Conservation (phyloP, 768 basidiomycete species). For the Termitomyces sp. region DNA sequence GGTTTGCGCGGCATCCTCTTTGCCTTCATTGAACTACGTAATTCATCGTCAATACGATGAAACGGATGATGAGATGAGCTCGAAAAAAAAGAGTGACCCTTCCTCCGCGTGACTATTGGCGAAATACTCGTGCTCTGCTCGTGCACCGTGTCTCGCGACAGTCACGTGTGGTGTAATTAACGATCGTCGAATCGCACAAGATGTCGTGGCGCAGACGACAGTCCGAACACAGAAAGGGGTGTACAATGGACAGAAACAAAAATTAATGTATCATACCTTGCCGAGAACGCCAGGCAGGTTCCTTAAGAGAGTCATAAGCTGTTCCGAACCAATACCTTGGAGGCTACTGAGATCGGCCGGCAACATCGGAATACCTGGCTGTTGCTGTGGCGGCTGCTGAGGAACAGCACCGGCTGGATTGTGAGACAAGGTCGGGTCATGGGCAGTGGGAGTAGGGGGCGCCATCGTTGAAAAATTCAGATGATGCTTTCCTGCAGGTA, state of each 20-base stretch:
- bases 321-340: constrained; percentile 34
- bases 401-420: constrained; percentile 21
- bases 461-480: constrained; percentile 23
- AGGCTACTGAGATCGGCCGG: constrained; percentile 26
- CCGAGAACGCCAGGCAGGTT: constrained; percentile 47
- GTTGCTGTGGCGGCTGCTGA: constrained; percentile 23
- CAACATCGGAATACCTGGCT: constrained; percentile 20
- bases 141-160: constrained; percentile 23
- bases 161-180: constrained; percentile 30
- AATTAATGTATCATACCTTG: constrained; percentile 39
- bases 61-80: neutral
- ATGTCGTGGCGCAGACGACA: constrained; percentile 4
- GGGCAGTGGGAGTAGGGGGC: constrained; percentile 27
- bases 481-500: neutral
- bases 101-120: constrained; percentile 31
- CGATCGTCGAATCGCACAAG: constrained; percentile 14
- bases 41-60: neutral
- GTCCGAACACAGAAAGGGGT: neutral
- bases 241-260: constrained; percentile 1
- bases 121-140: constrained; percentile 29
- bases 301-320: constrained; percentile 56
- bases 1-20: constrained; percentile 58
- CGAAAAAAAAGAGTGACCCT: neutral
- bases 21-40: constrained; percentile 41
- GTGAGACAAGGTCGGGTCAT: constrained; percentile 34